Evolutionary conservation across 208 protist species (phyloP), one percentile per base, ranked within the genome.

Genomic region (Strigomonas culicis): DNA sequence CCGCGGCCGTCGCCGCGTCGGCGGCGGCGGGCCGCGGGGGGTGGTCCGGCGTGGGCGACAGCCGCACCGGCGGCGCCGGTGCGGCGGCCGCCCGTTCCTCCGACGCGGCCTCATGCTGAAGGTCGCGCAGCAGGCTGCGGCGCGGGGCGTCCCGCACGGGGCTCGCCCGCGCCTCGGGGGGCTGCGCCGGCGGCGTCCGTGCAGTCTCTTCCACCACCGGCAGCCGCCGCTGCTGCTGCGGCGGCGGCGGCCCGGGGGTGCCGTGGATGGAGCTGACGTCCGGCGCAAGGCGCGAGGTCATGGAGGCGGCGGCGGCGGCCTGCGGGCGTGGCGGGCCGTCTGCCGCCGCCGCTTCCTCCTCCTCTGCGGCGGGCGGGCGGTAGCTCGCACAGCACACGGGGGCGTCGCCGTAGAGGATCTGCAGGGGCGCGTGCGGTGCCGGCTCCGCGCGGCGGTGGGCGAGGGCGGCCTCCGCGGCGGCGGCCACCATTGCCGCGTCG

Each of bases 391-490:
- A 44, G 39, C 39, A 15, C 19, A 44, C 39, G 8, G 39, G 11
- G 10, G 39, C 19, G 17, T 19, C 17, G 8, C 57, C 57, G 21
- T 50, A 61, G 2, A 46, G 50, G 15, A 61, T 61, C 25, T 61
- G 28, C 30, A 61, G 21, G 6, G 57, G 43, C 34, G 36, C 44
- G 3, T 31, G 57, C 19, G 11, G 39, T 4, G 27, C 44, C 11
- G 57, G 25, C 25, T 61, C 57, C 13, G 49, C 70, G 66, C 63
- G 31, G 13, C 36, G 49, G 27, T 31, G 47, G 47, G 39, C n/a
- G n/a, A 79, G 68, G 13, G 71, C 81, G 32, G 67, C 32, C 62
- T 66, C 34, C 25, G 46, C 75, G 34, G 63, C 50, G 25, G 43
- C 46, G 22, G 50, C 27, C 49, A 72, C 63, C 46, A 60, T 8